Evolutionary conservation across 2,329 filamentous ascomycete genomes (phyloP), one percentile per base, ranked within the genome.

Genomic region (Arthrobotrys iridis): DNA sequence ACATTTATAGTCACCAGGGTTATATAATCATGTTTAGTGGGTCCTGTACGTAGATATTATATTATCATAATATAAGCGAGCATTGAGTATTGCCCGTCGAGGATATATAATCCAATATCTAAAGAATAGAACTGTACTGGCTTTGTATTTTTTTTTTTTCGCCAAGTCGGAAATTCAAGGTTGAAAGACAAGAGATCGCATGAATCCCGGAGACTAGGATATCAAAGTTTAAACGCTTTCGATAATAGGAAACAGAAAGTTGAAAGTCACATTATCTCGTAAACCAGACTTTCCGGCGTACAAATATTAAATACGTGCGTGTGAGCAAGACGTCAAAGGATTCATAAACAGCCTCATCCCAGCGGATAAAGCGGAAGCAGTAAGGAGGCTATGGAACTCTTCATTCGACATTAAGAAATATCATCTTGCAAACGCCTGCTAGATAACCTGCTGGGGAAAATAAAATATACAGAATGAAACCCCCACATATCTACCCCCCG

Each of bases 351-450:
- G n/a, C n/a, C 24, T 33, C 46, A 18, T n/a, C 15, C 35, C 4
- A 1, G 11, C 4, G 24, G 10, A 20, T 40, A 40, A 40, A 15
- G 20, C 26, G 22, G 8, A 4, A 37, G n/a, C n/a, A n/a, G n/a
- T n/a, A 55, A 30, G 8, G 13, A 11, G 13, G 3, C 8, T 30
- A 55, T 35, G 4, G 30, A 35, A 35, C 37, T 33, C 46, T 10
- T 48, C 45, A 48, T 55, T 55, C 30, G 37, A 55, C 50, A 55
- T 55, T 37, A 55, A 55, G 7, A 37, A 55, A 52, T 52, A 28
- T 37, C 50, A 55, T 37, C 50, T 55, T 30, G 15, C 30, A 55
- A n/a, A 55, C 50, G 50, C 50, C 50, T 55, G 50, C 50, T 55
- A 55, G 50, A 37, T 55, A 55, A 35, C 22, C 50, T 55, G 15